phyloP scores from a whole-genome alignment of 177 flowering plant genomes.

The Vitis hybrid region DNA sequence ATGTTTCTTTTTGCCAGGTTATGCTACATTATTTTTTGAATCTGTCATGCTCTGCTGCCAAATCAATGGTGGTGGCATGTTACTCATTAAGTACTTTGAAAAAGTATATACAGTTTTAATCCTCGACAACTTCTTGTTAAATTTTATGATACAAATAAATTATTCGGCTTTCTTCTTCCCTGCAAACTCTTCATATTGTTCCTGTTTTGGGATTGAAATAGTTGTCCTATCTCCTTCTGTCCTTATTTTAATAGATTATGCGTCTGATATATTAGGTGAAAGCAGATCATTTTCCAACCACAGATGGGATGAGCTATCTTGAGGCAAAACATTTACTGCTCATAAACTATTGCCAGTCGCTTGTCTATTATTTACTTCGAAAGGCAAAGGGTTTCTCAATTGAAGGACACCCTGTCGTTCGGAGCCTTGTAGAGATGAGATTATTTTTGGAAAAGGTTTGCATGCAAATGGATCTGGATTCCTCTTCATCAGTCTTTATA shows the following conservation, averaged over 20 bases:
- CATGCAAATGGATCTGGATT: neutral
- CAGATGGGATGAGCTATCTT: conserved; percentile 89
- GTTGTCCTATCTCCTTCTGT: neutral
- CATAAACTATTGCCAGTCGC: conserved; percentile 80
- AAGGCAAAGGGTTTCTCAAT: conserved; percentile 85
- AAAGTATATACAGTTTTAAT: too few relatives aligned
- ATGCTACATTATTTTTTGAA: too few relatives aligned
- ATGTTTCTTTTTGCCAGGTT: too few relatives aligned
- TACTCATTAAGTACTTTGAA: too few relatives aligned
- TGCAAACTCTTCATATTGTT: too few relatives aligned
- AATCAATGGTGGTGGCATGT: too few relatives aligned
- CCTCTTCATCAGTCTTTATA: neutral
- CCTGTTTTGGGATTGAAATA: too few relatives aligned
- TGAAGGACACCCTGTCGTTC: conserved; percentile 84
- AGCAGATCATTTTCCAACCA: conserved; percentile 63
- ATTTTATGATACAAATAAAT: too few relatives aligned
- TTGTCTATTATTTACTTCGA: conserved; percentile 80
- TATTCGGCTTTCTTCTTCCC: too few relatives aligned
- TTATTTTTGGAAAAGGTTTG: conserved; percentile 88
- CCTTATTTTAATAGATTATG: neutral
- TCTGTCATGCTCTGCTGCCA: too few relatives aligned
- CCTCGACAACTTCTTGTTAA: too few relatives aligned
- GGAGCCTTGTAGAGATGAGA: conserved; percentile 81
- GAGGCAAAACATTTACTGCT: conserved; percentile 89
- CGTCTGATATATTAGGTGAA: conserved; percentile 53